Percentiles rank a stretch among this genome's conserved stretches.
These are phyloP conservation scores for Eucalyptus decipiens DNA, from an alignment of 345 rosid genomes.

Conservation along the genomic window DNA sequence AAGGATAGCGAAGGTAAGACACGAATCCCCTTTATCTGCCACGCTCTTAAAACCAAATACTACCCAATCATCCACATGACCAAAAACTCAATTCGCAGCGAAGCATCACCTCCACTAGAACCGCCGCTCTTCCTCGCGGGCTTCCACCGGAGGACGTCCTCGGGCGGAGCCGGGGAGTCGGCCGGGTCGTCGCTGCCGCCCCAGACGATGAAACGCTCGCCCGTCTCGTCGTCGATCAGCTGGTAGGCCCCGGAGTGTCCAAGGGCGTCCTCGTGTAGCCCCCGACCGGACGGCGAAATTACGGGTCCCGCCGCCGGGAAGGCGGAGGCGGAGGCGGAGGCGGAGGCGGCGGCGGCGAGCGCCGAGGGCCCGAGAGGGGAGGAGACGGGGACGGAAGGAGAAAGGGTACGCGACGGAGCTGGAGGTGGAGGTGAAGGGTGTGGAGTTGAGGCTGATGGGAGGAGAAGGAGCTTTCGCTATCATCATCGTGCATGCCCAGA, in stretches of 20 bases:
- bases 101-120: neutral
- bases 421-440: neutral
- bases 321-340: no score
- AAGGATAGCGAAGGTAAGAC: neutral
- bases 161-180: conserved; percentile 6
- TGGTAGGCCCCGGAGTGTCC: conserved; percentile 24
- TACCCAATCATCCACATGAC: neutral
- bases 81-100: neutral
- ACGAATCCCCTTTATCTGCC: neutral
- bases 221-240: conserved; percentile 24
- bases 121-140: neutral
- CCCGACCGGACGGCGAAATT: neutral
- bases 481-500: neutral
- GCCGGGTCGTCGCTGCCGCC: conserved; percentile 15
- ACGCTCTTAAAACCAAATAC: neutral
- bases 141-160: conserved; percentile 16
- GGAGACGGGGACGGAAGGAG: neutral
- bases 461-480: neutral
- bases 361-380: neutral
- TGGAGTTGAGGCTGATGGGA: neutral
- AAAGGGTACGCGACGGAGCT: neutral
- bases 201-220: conserved; percentile 36
- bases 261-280: conserved; percentile 19
- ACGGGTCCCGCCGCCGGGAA: neutral
- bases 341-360: neutral